Base-by-base conservation (phyloP, 176 grass and related monocot species). In the Miscanthus lutarioriparius region DNA sequence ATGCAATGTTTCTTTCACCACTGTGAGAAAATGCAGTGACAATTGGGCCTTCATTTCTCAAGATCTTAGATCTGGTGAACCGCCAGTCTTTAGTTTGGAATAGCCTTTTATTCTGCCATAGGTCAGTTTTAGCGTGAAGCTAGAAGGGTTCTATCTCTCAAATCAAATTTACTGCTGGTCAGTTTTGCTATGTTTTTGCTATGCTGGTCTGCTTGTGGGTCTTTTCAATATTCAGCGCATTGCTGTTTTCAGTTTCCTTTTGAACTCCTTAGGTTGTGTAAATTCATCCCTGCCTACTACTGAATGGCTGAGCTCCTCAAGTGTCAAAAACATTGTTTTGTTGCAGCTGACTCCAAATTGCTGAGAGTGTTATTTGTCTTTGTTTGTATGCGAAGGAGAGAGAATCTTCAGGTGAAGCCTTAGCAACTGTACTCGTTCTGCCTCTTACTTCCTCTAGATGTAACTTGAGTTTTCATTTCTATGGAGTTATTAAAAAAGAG, bases 1-100 rank as follows among this genome's bases (percentile, higher is more conserved):
- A 10, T 78, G 75, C 37, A 10, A 78, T 43, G 37, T 78, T 62
- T 64, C 58, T 26, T 4, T 64, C 58, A 44, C 58, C 38, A 64
- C 38, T 5, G 15, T 63, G 16, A 39, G 23, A 27, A 78, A 40
- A 41, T 78, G 58, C 54, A 20, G 14, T 10, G 76, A 78, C 58
- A 39, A 64, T 19, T 78, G 58, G 37, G 38, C 36, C 16, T 78
- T 64, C 39, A 64, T 64, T 78, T 78, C 76, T 78, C 76, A 64
- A 51, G 7, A 44, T 28, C 37, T 19, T 41, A 43, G 19, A 12
- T 43, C 22, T 59, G 17, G 56, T 59, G 30, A 38, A 12, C 38
- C 39, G 1, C 38, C 22, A 40, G 22, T 15, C 22, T 15, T 43
- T 2, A 71, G 68, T 25, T 61, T 10, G 22, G 56, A 61, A 23